phyloP scores from a whole-genome alignment of 2,329 filamentous ascomycete genomes.

The Beauveria asiatica region DNA sequence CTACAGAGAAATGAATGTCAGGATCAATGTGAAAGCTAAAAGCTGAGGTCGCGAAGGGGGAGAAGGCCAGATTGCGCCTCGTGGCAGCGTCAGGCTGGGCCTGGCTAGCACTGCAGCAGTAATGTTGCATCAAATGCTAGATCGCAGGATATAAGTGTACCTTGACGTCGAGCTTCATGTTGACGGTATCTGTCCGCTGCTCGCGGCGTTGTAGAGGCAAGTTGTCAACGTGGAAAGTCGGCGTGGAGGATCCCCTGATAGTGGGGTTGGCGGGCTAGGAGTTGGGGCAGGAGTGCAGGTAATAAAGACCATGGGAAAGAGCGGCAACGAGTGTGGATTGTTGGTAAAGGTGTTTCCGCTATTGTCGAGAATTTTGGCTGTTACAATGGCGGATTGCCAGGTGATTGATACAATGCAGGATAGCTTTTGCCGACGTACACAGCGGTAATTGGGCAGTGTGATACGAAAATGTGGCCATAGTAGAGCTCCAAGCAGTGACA shows the following conservation, averaged over 20 bases:
- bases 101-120: background rate
- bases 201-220: constrained; percentile 4
- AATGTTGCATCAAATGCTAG: background rate
- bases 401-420: background rate
- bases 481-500: background rate
- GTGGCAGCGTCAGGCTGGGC: background rate
- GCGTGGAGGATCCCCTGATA: constrained; percentile 13
- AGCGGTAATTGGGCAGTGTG: background rate
- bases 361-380: background rate
- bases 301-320: background rate
- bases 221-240: constrained; percentile 11
- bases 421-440: background rate
- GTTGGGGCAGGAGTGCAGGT: background rate
- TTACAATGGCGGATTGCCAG: background rate
- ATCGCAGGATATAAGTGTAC: constrained; percentile 19
- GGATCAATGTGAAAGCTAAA: background rate
- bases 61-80: constrained; percentile 9
- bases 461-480: constrained; percentile 11
- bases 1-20: constrained; percentile 15
- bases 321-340: background rate
- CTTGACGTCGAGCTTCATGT: constrained; percentile 36
- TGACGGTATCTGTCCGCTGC: constrained; percentile 19
- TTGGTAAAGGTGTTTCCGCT: background rate
- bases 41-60: background rate
- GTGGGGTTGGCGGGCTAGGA: constrained; percentile 12